Percentiles rank a stretch among this genome's conserved stretches.
phyloP scores from a whole-genome alignment of 768 basidiomycete genomes.

The Nidularia pulvinata region DNA sequence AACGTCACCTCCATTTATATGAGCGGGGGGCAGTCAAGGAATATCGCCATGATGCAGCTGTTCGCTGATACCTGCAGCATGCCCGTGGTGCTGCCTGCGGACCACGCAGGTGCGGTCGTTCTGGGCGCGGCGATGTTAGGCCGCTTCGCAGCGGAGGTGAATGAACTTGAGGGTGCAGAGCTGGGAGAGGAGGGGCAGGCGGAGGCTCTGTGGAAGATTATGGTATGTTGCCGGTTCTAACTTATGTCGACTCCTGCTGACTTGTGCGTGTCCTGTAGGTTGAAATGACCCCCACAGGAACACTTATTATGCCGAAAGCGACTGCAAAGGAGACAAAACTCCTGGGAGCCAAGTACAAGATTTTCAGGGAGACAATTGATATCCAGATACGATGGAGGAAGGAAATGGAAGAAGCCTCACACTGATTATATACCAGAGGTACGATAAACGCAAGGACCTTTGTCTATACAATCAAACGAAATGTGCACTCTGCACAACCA shows the following conservation, averaged over 20 bases:
- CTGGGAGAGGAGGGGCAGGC: constrained; percentile 47
- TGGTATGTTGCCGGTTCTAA: constrained; percentile 59
- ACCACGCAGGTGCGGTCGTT: constrained; percentile 81
- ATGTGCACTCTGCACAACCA: no score
- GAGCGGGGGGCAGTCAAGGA: constrained; percentile 93
- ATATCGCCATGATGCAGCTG: constrained; percentile 84
- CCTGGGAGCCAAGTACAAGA: constrained; percentile 90
- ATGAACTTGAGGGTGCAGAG: constrained; percentile 21
- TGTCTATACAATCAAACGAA: no score
- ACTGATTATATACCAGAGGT: no score
- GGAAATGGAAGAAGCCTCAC: constrained; percentile 56
- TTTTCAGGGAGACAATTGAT: constrained; percentile 87
- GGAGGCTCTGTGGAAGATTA: constrained; percentile 84
- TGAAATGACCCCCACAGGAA: constrained; percentile 90
- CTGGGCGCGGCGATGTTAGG: constrained; percentile 95
- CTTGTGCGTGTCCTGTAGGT: constrained; percentile 42
- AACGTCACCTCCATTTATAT: constrained; percentile 84
- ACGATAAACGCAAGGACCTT: no score
- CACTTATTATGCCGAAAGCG: constrained; percentile 64
- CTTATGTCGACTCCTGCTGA: no score
- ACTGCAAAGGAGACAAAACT: constrained; percentile 67
- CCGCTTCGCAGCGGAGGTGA: constrained; percentile 73
- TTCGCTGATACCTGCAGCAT: constrained; percentile 85
- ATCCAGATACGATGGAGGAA: constrained; percentile 88
- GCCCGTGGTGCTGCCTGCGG: constrained; percentile 81